Conservation (phyloP, 345 rosid species). For the Syzygium aqueum region DNA sequence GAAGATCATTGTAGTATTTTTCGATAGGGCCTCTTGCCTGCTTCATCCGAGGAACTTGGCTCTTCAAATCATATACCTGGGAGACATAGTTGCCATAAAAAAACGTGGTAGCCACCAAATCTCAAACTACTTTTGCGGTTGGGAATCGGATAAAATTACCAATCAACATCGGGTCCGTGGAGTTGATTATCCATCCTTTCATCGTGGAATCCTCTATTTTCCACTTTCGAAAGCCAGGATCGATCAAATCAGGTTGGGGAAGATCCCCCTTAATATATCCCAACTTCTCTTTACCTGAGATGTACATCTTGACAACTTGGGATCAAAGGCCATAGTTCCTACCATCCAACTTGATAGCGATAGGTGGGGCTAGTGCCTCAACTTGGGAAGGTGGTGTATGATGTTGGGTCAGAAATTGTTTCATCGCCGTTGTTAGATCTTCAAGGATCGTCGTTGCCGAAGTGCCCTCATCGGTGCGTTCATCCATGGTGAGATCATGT, state of each 20-base stretch:
- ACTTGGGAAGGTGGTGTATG: neutral
- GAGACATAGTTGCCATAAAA: neutral
- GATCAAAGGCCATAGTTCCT: neutral
- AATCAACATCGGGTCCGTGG: neutral
- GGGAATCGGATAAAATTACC: neutral
- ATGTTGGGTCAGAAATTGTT: neutral
- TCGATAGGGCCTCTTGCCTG: neutral
- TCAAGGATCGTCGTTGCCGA: neutral
- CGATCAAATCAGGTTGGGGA: fast-evolving
- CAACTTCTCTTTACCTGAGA: neutral
- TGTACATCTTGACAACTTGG: neutral
- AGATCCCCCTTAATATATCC: neutral
- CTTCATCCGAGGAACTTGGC: fast-evolving
- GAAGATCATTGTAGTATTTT: neutral
- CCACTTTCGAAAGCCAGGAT: neutral
- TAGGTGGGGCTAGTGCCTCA: neutral
- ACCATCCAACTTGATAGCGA: neutral
- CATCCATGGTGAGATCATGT: neutral
- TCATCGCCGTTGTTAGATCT: neutral
- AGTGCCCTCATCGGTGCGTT: neutral
- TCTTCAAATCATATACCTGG: neutral
- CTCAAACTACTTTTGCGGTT: neutral
- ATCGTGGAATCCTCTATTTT: fast-evolving
- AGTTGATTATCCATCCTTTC: neutral
- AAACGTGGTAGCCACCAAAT: neutral